Base-by-base conservation (phyloP, 371 early-diverging fungal genomes). In the Rhizoclosmatium hyalinum region DNA sequence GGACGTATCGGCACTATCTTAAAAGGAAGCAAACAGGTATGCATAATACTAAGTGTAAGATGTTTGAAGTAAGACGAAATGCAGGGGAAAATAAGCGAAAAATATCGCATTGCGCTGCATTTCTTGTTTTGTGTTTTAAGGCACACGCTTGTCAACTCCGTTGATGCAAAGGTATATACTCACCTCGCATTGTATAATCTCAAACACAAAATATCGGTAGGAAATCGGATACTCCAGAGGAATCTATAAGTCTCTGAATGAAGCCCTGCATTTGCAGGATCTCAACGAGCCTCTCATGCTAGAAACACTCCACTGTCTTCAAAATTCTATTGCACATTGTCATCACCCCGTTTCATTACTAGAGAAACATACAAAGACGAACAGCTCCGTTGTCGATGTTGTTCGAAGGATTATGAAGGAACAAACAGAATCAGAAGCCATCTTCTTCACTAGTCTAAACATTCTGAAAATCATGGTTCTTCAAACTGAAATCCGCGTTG, bases 261-360 rank as follows among this genome's bases (percentile, higher is more conserved):
- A 64, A 19, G 3, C 46, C 3, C 54, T 73, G 10, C 10, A 21
- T 21, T 58, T 60, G 14, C 8, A 12, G n/a, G 75, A 77, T 4
- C 24, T 50, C 39, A 44, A 45, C 42, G 77, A 77, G 2, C 44
- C 55, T 6, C 61, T 80, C 3, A 3, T 68, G 12, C 65, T 71
- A 8, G 80, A 80, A 60, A 47, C 65, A 41, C 55, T 80, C 2
- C 47, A 50, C 3, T 75, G 78, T 55, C 17, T 80, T 45, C 69
- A 72, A 6, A 81, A 81, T 69, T 14, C 74, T 3, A 50, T 79
- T 54, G 68, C 77, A 10, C 71, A 75, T 58, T 73, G 68, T 58
- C 39, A 53, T n/a, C 54, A 39, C 4, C 60, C 73, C n/a, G 65
- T 58, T 44, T 45, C 65, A 1, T 47, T 72, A 46, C 41, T 77